phyloP scores from a whole-genome alignment of 306 rosid species.

The Begonia loranthoides region DNA sequence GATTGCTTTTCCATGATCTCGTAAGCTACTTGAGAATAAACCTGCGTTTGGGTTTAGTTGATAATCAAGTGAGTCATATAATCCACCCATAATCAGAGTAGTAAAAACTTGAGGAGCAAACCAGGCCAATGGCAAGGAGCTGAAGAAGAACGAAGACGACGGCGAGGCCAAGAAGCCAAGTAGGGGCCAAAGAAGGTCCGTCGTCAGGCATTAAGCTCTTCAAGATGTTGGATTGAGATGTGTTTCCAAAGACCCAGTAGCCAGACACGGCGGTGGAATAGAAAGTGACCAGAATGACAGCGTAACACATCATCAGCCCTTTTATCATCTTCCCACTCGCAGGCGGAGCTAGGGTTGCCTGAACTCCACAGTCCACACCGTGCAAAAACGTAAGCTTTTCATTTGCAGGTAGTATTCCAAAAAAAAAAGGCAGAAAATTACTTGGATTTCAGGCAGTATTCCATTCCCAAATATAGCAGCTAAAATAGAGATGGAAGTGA shows the following conservation, averaged over 20 bases:
- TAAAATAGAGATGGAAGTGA: constrained; percentile 75
- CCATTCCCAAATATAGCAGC: constrained; percentile 94
- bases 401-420: no score
- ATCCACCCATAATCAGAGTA: background rate
- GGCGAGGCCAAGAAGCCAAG: constrained; percentile 70
- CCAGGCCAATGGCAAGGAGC: constrained; percentile 88
- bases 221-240: constrained; percentile 57
- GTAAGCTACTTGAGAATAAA: constrained; percentile 97
- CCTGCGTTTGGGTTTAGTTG: constrained; percentile 26
- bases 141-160: constrained; percentile 80
- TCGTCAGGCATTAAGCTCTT: constrained; percentile 60
- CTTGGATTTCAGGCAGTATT: constrained; percentile 93
- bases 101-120: constrained; percentile 10
- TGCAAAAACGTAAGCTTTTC: background rate
- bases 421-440: constrained; percentile 12
- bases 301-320: constrained; percentile 79
- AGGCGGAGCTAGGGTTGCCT: constrained; percentile 98
- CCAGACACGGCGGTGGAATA: constrained; percentile 76
- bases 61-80: background rate
- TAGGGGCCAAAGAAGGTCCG: constrained; percentile 77
- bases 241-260: constrained; percentile 79
- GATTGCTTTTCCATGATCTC: constrained; percentile 88
- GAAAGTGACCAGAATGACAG: constrained; percentile 58
- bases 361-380: constrained; percentile 12
- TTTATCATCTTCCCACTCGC: constrained; percentile 93